These are phyloP conservation scores for Cynara cardunculus DNA, from an alignment of 129 eudicot genomes.

Conservation along the genomic window DNA sequence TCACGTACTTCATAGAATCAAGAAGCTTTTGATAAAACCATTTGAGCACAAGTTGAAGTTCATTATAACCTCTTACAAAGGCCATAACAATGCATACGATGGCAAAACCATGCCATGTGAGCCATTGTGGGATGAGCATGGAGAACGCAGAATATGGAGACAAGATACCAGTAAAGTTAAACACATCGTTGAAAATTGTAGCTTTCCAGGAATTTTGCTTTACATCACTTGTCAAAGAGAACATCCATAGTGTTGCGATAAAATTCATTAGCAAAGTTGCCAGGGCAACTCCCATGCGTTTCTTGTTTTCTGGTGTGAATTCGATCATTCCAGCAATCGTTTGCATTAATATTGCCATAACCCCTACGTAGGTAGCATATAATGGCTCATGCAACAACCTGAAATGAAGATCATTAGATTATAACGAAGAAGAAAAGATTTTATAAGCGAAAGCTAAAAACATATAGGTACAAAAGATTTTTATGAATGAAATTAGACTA, in stretches of 20 bases:
- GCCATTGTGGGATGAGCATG: neutral
- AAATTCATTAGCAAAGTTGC: neutral
- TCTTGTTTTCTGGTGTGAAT: neutral
- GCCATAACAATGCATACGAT: neutral
- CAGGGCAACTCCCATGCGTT: neutral
- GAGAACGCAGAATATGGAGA: neutral
- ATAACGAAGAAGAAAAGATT: no score
- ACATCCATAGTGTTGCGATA: neutral
- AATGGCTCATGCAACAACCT: neutral
- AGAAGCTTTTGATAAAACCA: neutral
- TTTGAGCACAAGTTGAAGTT: neutral
- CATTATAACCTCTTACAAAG: neutral
- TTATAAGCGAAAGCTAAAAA: no score
- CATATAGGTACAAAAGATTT: no score
- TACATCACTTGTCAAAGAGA: neutral
- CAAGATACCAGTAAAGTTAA: neutral
- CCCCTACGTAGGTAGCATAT: neutral
- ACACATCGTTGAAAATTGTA: neutral
- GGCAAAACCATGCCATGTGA: constrained; percentile 3
- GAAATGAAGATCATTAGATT: neutral
- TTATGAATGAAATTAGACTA: no score
- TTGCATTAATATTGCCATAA: neutral
- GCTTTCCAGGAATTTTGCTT: neutral
- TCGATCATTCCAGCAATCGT: neutral
- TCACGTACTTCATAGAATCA: neutral